A percentile compares a stretch with the other conserved stretches of the same genome.
These are phyloP conservation scores for Cladorrhinum sp. DNA, from an alignment of 2,329 filamentous ascomycete genomes.

Conservation along the genomic window DNA sequence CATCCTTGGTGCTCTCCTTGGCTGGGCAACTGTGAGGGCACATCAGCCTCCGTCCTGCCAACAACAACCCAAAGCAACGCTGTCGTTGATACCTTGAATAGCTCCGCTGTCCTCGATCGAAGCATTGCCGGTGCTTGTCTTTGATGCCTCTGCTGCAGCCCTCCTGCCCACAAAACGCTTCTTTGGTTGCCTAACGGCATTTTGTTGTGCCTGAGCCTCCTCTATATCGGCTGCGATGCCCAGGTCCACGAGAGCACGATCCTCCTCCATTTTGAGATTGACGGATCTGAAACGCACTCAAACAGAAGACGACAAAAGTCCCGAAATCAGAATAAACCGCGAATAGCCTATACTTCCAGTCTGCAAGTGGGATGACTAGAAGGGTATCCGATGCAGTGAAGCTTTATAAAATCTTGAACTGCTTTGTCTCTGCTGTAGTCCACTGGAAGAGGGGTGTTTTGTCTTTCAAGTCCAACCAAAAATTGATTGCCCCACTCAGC, in stretches of 20 bases:
- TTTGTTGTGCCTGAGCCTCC: slow-evolving; percentile 34
- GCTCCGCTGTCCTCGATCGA: slow-evolving; percentile 59
- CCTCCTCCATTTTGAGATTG: slow-evolving; percentile 66
- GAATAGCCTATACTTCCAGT: too few species aligned
- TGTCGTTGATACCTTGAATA: slow-evolving; percentile 58
- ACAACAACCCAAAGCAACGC: not conserved
- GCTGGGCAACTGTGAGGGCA: slow-evolving; percentile 58
- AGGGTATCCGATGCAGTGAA: too few species aligned
- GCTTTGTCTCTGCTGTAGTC: not conserved
- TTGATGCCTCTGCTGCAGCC: slow-evolving; percentile 62
- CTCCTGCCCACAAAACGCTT: slow-evolving; percentile 87
- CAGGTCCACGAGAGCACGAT: slow-evolving; percentile 67
- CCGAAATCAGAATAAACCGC: too few species aligned
- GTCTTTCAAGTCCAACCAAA: not conserved
- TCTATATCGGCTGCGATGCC: slow-evolving; percentile 67
- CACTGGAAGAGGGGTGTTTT: not conserved
- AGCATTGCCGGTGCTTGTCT: slow-evolving; percentile 35
- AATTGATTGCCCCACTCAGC: not conserved
- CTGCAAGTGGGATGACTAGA: too few species aligned
- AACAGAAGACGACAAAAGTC: too few species aligned
- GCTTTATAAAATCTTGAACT: too few species aligned
- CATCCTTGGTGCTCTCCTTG: slow-evolving; percentile 71
- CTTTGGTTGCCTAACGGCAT: slow-evolving; percentile 68
- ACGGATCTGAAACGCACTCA: not conserved
- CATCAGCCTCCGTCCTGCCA: slow-evolving; percentile 14